Evolutionary conservation across 495 filamentous ascomycete species (phyloP), one percentile per base, ranked within the genome.

Genomic region (Glutinoglossum americanum): DNA sequence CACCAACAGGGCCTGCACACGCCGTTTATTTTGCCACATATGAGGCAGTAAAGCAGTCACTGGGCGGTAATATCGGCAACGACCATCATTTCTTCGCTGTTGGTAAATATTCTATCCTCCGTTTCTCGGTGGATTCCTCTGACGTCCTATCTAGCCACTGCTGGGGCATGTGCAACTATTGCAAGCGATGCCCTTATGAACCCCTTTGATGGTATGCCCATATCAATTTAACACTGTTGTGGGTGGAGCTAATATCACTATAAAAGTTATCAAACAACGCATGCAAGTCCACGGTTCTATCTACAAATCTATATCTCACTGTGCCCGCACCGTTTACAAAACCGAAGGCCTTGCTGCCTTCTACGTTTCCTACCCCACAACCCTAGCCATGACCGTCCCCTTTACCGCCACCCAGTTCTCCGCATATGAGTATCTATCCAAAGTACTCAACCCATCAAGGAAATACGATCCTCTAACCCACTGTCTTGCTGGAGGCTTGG

Each of bases 171-270:
- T 62, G 92, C 92, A 55, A 97, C 92, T 0, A 95, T 96, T 65
- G 87, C 88, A 35, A 94, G 88, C 65, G 92, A 99, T 73, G 93
- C 92, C 39, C 74, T 99, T 54, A 99, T 99, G 92, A 99, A 97
- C 68, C 92, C 92, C 30, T 99, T 99, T 68, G 92, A 99, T 73
- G 89, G 89, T 94, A 74, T 66, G 78, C 67, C 48, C 23, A 17
- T 11, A 32, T 13, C 10, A 15, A 7, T 1, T 13, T 23, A 45
- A n/a, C 17, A 21, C 41, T 10, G 13, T n/a, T n/a, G 41, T 10
- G 4, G 4, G n/a, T 10, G 10, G 3, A 10, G 41, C 41, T n/a
- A 49, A 32, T 49, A 45, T 33, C 33, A 26, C 25, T 26, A 23
- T 32, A n/a, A 23, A 51, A 95, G 92, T 99, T 33, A 92, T 99